Conservation (phyloP, 2,329 filamentous ascomycete genomes). For the Bipolaris gigantea region DNA sequence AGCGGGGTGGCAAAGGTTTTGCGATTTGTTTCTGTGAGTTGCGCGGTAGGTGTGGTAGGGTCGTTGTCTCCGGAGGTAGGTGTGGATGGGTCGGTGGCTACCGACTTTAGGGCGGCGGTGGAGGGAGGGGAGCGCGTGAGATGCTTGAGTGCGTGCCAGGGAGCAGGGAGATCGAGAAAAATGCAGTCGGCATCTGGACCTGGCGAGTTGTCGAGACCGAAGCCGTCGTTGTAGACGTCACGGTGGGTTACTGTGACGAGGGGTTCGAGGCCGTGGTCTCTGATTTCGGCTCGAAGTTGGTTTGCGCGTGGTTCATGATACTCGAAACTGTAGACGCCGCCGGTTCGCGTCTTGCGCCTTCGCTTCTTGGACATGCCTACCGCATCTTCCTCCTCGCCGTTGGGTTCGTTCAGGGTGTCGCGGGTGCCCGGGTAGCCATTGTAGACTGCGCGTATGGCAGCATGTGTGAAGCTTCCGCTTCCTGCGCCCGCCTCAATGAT, state of each 20-base stretch:
- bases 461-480: conserved; percentile 83
- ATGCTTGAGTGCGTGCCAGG: conserved; percentile 77
- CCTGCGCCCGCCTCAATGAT: conserved; percentile 82
- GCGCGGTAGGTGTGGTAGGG: conserved; percentile 1
- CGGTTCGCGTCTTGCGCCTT: conserved; percentile 48
- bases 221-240: conserved; percentile 77
- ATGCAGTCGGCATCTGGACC: conserved; percentile 62
- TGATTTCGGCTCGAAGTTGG: conserved; percentile 70
- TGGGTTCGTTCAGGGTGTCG: conserved; percentile 8
- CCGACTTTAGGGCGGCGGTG: conserved; percentile 28
- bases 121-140: conserved; percentile 59
- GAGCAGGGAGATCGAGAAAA: conserved; percentile 79
- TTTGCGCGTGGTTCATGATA: conserved; percentile 73
- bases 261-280: conserved; percentile 65
- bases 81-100: conserved; percentile 36
- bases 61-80: conserved; percentile 45
- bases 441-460: conserved; percentile 74
- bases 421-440: conserved; percentile 62
- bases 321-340: conserved; percentile 81
- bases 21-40: conserved; percentile 6
- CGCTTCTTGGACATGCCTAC: conserved; percentile 22
- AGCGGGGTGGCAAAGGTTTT: conserved; percentile 56
- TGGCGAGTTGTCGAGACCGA: conserved; percentile 54
- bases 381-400: conserved; percentile 38
- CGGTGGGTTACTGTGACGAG: conserved; percentile 75